Evolutionary conservation across 352 stramenopile species (phyloP), one percentile per base, ranked within the genome.

Genomic region (Pythium scleroteichum): DNA sequence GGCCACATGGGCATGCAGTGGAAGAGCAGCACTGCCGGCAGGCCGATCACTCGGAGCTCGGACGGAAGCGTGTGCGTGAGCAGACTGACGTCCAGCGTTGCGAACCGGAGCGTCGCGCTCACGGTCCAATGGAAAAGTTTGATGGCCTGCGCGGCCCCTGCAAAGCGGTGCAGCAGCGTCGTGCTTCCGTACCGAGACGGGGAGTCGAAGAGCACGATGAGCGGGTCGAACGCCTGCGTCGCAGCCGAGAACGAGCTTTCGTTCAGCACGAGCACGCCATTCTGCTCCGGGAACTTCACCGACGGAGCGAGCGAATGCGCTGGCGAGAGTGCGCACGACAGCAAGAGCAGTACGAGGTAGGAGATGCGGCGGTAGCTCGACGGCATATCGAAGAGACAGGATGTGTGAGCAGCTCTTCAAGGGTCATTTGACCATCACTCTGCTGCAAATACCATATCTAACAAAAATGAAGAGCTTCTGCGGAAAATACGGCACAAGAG

Each of bases 171-270:
- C 41, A 63, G 69, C n/a, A 82, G 59, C 29, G 67, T 66, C 4
- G 66, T 9, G 29, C 68, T 73, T 9, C 66, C 73, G 12, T 66
- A 61, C 3, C 71, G 73, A 14, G 46, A 38, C 2, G 65, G 50
- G 16, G 65, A 69, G 47, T 82, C 73, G 16, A 82, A 67, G n/a
- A 82, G 68, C 64, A 82, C 57, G 59, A 82, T 68, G 19, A 82
- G 55, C 46, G 73, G 68, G 7, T 69, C 46, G 48, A 59, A 79
- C n/a, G 47, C 29, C 4, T 49, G n/a, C 0, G 62, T 50, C 1
- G 68, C 73, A 4, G 35, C 5, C 0, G 44, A 9, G 22, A 82
- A 69, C 5, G 49, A 62, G 19, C 2, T 22, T 10, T 75, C 50
- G 0, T 60, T 64, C n/a, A 82, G 62, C 40, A 76, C 41, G 32